Evolutionary conservation across 1,284 basidiomycete species (phyloP), one percentile per base, ranked within the genome.

Genomic region (Apiotrichum brassicae): DNA sequence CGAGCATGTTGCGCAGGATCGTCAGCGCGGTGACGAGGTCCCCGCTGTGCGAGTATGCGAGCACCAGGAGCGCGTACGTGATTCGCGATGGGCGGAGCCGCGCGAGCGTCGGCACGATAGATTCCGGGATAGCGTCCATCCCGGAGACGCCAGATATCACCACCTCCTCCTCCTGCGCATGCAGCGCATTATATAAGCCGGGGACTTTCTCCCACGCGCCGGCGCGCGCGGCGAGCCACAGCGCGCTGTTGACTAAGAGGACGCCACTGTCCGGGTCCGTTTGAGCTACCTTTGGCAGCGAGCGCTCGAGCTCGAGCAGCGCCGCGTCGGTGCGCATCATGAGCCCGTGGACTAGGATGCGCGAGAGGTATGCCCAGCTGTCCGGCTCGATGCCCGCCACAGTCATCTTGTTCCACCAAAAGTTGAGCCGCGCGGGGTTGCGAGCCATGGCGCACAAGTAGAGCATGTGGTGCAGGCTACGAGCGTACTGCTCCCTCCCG

Each of bases 1-100:
- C 75, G 30, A 88, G 67, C 82, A 91, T 85, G 53, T 89, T 84
- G 38, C 78, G 72, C 63, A 91, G 83, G 46, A 83, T 75, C 5
- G 74, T 67, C 39, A 90, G 72, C 1, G 81, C 77, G 4, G 76
- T 72, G 22, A 70, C 63, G 46, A 91, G 76, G 58, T 86, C 75
- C 6, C 88, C 87, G 47, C 82, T 78, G 62, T 84, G 84, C 3
- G 85, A 78, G 63, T 83, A 77, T 8, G 76, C 70, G 61, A 86
- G 84, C 43, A 89, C 78, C 61, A 87, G 72, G n/a, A 76, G 71
- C 16, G 79, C 82, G 66, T 83, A 92, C 11, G 85, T 86, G 48
- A 81, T 69, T 19, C 76, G 73, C 61, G 86, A 78, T 7, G 86
- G 84, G 39, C 73, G 65, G 36, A 83, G 58, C 6, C 69, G 61